Evolutionary conservation across 2,329 filamentous ascomycete genomes (phyloP).

Genomic region (Herpomyces periplanetae): DNA sequence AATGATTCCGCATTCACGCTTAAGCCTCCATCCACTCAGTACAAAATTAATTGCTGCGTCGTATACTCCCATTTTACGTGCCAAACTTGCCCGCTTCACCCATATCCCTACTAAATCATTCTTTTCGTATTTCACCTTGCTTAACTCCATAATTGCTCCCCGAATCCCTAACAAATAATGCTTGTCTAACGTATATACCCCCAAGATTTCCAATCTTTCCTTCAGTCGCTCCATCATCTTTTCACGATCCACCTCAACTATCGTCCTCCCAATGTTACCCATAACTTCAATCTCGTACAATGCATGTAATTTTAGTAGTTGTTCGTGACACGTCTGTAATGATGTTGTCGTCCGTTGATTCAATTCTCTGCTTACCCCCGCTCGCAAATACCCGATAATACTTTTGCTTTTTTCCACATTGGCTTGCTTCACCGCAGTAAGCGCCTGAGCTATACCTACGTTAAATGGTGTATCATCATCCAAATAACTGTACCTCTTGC

Average conservation of each 20-base stretch:
- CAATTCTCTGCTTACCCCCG: conserved; percentile 28
- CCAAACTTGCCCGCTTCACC: conserved; percentile 47
- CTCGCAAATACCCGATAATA: conserved; percentile 22
- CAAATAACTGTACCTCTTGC: conserved; percentile 11
- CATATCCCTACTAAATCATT: too few species aligned
- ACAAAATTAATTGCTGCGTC: conserved; percentile 79
- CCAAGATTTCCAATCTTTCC: conserved; percentile 48
- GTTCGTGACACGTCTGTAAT: conserved; percentile 41
- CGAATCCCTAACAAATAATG: conserved; percentile 62
- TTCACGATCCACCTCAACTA: neutral
- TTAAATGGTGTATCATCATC: conserved; percentile 29
- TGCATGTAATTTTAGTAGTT: conserved; percentile 51
- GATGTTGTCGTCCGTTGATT: conserved; percentile 39
- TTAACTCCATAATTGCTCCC: conserved; percentile 49
- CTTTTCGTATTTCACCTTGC: too few species aligned
- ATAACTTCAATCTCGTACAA: conserved; percentile 57
- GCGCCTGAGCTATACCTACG: conserved; percentile 28
- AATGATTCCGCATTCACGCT: conserved; percentile 54
- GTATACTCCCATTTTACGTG: conserved; percentile 42
- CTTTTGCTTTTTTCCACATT: conserved; percentile 14
- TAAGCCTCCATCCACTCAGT: conserved; percentile 44
- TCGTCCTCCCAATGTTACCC: conserved; percentile 10
- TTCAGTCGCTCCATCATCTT: conserved; percentile 16
- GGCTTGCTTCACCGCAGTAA: conserved; percentile 17
- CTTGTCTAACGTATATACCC: conserved; percentile 63